phyloP scores from a whole-genome alignment of 2,329 filamentous ascomycete genomes.

The Colletotrichum sidae region DNA sequence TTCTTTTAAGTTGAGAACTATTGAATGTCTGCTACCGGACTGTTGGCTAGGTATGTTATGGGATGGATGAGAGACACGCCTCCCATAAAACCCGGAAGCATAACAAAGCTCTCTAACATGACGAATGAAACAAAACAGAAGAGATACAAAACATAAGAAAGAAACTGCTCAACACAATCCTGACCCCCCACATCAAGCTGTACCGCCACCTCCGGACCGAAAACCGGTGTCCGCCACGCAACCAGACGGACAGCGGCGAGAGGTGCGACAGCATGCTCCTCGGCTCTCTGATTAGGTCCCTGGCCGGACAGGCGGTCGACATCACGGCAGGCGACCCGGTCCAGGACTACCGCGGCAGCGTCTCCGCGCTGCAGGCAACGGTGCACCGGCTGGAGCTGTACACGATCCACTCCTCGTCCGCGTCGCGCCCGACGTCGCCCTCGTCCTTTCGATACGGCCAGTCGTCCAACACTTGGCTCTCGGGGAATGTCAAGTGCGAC shows the following conservation, averaged over 20 bases:
- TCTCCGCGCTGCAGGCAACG: slow-evolving; percentile 12
- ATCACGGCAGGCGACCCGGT: slow-evolving; percentile 6
- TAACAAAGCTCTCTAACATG: not conserved
- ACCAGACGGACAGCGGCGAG: slow-evolving; percentile 5
- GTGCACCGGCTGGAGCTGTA: slow-evolving; percentile 23
- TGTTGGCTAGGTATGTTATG: slow-evolving; percentile 1
- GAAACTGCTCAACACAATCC: slow-evolving; percentile 6
- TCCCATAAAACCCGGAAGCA: not conserved
- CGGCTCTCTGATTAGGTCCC: slow-evolving; percentile 28
- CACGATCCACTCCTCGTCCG: slow-evolving; percentile 18
- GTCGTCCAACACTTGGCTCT: not conserved
- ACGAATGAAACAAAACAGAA: slow-evolving; percentile 1
- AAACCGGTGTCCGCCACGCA: slow-evolving; percentile 15
- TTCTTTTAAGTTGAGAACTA: slow-evolving; percentile 17
- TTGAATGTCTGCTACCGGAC: slow-evolving; percentile 18
- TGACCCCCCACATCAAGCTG: slow-evolving; percentile 21
- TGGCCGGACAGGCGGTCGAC: slow-evolving; percentile 10
- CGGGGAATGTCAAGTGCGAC: slow-evolving; percentile 1
- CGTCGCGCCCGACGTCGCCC: not conserved
- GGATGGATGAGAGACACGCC: too few species aligned
- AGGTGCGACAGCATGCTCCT: slow-evolving; percentile 32
- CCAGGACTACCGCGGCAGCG: slow-evolving; percentile 21
- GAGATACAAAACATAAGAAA: slow-evolving; percentile 4
- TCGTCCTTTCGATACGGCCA: slow-evolving; percentile 7
- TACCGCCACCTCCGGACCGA: slow-evolving; percentile 7